Percentiles rank a stretch among this genome's conserved stretches.
Conservation (phyloP, 345 rosid species). For the Ricinus communis region DNA sequence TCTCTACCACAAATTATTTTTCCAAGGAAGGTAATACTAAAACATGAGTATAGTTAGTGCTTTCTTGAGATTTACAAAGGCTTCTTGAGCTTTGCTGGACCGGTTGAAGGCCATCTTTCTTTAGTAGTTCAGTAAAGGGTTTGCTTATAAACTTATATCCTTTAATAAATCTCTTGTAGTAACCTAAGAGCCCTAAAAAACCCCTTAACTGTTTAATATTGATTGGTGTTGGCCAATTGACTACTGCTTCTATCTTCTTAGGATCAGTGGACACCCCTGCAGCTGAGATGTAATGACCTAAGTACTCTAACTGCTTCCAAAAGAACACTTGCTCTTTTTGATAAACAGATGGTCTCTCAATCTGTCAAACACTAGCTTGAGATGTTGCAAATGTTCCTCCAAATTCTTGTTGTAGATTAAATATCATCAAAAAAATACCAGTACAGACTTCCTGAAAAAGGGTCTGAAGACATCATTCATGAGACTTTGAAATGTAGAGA, state of each 20-base stretch:
- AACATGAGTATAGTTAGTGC: not conserved
- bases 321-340: not conserved
- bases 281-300: not conserved
- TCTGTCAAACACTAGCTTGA: accelerated
- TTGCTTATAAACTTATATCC: not conserved
- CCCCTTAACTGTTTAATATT: not conserved
- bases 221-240: not conserved
- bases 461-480: not conserved
- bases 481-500: not conserved
- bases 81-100: accelerated
- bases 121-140: not conserved
- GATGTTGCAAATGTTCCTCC: not conserved
- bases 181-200: not conserved
- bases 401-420: not conserved
- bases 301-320: not conserved
- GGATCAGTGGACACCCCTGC: not conserved
- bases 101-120: not conserved
- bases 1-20: not conserved
- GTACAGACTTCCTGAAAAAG: not conserved
- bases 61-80: not conserved
- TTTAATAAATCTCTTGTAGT: not conserved
- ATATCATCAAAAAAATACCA: not conserved
- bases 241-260: not conserved
- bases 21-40: not conserved
- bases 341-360: not conserved